These are phyloP conservation scores for Brasilioporus rufonigricans DNA, from an alignment of 768 basidiomycete species.

Conservation along the genomic window DNA sequence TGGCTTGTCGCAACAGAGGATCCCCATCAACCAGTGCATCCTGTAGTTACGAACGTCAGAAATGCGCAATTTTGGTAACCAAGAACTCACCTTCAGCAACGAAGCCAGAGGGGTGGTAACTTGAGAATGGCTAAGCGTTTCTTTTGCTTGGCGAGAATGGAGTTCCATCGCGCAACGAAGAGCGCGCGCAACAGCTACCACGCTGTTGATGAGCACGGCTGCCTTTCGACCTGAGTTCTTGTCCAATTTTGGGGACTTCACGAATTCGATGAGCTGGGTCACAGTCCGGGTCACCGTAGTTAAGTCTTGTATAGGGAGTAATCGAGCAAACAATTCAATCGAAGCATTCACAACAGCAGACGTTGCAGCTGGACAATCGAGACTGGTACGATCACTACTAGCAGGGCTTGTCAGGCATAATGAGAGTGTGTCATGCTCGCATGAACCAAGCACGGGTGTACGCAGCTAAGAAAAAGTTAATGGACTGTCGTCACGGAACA, in stretches of 20 bases:
- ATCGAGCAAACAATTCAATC: conserved; percentile 78
- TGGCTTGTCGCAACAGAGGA: conserved; percentile 66
- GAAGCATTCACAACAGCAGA: conserved; percentile 87
- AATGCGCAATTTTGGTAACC: conserved; percentile 6
- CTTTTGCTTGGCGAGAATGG: conserved; percentile 57
- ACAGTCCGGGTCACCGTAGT: conserved; percentile 52
- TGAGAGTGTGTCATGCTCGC: conserved; percentile 82
- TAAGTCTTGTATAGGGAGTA: conserved; percentile 78
- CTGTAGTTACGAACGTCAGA: conserved; percentile 34
- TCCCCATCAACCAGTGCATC: conserved; percentile 83
- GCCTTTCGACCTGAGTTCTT: conserved; percentile 84
- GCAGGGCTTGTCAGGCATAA: conserved; percentile 54
- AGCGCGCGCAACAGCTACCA: conserved; percentile 69
- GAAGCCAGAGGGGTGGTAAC: conserved; percentile 60
- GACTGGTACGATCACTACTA: conserved; percentile 43
- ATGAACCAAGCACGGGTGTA: conserved; percentile 76
- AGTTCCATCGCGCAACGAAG: conserved; percentile 55
- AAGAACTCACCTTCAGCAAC: conserved; percentile 68
- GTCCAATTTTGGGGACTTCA: conserved; percentile 76
- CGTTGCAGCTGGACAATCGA: conserved; percentile 70
- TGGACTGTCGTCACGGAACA: background rate
- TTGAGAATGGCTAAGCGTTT: conserved; percentile 64
- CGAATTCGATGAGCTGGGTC: conserved; percentile 58
- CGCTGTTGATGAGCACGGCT: conserved; percentile 79
- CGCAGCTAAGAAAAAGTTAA: conserved; percentile 32